A percentile compares a stretch with the other conserved stretches of the same genome.
These are phyloP conservation scores for Russula lepida DNA, from an alignment of 768 basidiomycete species.

Conservation along the genomic window DNA sequence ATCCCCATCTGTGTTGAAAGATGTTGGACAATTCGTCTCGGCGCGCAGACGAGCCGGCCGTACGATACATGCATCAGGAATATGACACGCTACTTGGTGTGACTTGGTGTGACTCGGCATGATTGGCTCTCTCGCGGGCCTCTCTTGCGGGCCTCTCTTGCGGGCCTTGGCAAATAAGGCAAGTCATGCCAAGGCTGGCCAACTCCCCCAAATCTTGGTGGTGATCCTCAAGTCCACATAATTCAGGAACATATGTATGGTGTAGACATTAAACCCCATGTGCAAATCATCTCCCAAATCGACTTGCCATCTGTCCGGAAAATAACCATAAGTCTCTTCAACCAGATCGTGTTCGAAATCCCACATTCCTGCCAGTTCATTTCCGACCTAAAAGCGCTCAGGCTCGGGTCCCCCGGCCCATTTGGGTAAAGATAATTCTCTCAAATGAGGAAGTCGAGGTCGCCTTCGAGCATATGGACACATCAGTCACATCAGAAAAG, in stretches of 20 bases:
- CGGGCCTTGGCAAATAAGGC: too few species aligned
- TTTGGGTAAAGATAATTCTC: neutral
- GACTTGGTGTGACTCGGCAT: too few species aligned
- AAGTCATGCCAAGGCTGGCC: too few species aligned
- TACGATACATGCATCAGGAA: neutral
- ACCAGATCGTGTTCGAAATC: neutral
- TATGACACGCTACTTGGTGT: neutral
- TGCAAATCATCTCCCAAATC: neutral
- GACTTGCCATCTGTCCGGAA: neutral
- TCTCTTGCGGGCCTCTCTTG: too few species aligned
- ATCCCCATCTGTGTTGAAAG: neutral
- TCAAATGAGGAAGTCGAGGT: neutral
- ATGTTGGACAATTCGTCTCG: neutral
- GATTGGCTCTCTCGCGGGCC: too few species aligned
- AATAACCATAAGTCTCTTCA: neutral
- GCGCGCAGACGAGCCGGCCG: neutral
- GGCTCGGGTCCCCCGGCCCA: neutral
- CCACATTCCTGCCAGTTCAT: neutral
- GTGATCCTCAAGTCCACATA: too few species aligned
- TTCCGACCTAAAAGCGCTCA: neutral
- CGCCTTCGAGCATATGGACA: too few species aligned
- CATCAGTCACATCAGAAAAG: too few species aligned
- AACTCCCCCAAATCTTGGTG: too few species aligned
- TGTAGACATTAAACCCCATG: neutral
- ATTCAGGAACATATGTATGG: conserved; percentile 4